Conservation (phyloP, 208 protist genomes). For the Strigomonas galati region DNA sequence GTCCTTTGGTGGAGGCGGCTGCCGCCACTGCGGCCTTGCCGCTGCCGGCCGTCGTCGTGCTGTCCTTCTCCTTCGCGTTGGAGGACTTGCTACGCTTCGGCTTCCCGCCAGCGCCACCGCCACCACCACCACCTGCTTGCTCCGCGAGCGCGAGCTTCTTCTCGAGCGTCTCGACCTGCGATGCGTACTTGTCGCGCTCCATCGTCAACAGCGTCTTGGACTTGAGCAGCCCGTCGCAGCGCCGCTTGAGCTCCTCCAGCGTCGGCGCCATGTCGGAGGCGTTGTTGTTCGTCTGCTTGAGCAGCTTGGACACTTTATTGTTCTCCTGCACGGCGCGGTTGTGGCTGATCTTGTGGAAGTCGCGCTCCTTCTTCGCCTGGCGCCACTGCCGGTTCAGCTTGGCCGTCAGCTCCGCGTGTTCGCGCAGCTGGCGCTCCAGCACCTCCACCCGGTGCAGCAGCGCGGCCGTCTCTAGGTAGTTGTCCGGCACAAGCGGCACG, state of each 20-base stretch:
- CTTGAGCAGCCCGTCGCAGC: constrained; percentile 81
- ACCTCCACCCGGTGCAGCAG: constrained; percentile 75
- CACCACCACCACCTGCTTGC: constrained; percentile 14
- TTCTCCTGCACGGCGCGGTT: constrained; percentile 89
- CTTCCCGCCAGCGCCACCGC: constrained; percentile 8
- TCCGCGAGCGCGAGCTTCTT: constrained; percentile 59
- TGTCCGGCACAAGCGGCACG: constrained; percentile 70
- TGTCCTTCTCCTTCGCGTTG: constrained; percentile 8
- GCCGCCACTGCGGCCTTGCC: constrained; percentile 5
- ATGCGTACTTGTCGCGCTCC: constrained; percentile 74
- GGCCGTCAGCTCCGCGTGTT: constrained; percentile 77
- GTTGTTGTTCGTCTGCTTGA: constrained; percentile 72
- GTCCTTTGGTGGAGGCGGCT: constrained; percentile 1
- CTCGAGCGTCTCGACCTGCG: constrained; percentile 59
- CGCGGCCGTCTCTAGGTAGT: constrained; percentile 80
- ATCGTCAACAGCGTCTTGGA: constrained; percentile 74
- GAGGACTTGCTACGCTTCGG: constrained; percentile 15
- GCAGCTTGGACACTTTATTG: constrained; percentile 58
- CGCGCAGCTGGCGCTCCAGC: constrained; percentile 73
- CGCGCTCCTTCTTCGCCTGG: constrained; percentile 82
- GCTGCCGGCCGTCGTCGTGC: constrained; percentile 1
- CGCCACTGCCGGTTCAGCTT: constrained; percentile 73
- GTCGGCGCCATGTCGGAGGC: constrained; percentile 76
- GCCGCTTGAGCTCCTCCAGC: constrained; percentile 74
- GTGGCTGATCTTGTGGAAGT: constrained; percentile 88